Evolutionary conservation across 2,329 filamentous ascomycete genomes (phyloP).

Genomic region (Calonectria crousiana): DNA sequence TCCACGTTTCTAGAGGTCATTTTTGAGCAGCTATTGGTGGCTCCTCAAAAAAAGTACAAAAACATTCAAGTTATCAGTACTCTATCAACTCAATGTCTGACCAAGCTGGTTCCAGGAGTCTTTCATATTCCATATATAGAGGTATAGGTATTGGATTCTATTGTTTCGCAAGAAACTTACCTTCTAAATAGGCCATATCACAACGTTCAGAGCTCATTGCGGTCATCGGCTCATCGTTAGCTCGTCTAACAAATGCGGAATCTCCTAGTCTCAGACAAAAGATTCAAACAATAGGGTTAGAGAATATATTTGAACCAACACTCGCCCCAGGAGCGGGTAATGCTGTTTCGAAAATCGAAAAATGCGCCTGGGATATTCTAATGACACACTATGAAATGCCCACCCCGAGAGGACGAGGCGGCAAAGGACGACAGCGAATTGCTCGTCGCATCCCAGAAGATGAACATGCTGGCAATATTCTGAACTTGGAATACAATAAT

Average conservation of each 20-base stretch:
- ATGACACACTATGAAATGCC: conserved; percentile 32
- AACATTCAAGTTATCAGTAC: conserved; percentile 35
- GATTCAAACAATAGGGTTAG: conserved; percentile 25
- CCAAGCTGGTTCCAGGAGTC: conserved; percentile 49
- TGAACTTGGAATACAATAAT: background rate
- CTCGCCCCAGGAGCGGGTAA: background rate
- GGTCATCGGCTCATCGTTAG: conserved; percentile 46
- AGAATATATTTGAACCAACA: no score
- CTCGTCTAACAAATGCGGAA: conserved; percentile 50
- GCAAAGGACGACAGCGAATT: background rate
- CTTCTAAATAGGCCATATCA: conserved; percentile 38
- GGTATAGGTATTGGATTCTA: conserved; percentile 34
- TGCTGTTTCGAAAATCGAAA: conserved; percentile 31
- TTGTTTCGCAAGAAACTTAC: conserved; percentile 16
- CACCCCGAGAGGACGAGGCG: conserved; percentile 1
- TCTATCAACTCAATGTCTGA: conserved; percentile 40
- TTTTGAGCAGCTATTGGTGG: conserved; percentile 44
- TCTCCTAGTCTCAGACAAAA: conserved; percentile 50
- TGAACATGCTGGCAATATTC: background rate
- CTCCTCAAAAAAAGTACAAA: conserved; percentile 36
- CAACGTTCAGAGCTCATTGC: conserved; percentile 44
- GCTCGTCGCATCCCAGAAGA: background rate
- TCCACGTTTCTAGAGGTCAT: conserved; percentile 33
- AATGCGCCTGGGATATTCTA: conserved; percentile 42
- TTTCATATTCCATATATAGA: conserved; percentile 52